Base-by-base conservation (phyloP, 306 rosid species). In the Neltuma alba region DNA sequence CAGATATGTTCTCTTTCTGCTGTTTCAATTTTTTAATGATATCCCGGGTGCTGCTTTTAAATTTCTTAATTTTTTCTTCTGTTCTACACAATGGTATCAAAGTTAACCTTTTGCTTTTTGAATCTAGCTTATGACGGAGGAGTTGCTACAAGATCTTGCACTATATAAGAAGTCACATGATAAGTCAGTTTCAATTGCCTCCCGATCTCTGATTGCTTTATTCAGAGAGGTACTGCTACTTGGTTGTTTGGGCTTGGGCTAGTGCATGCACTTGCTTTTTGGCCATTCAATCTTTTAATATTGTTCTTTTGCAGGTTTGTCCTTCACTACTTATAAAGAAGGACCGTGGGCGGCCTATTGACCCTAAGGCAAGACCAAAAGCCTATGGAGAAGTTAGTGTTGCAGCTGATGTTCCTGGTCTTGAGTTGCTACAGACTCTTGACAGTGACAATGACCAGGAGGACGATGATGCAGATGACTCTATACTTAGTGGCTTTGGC, bases 121-220 rank as follows among this genome's bases (percentile, higher is more conserved):
- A 47, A 79, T 81, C 74, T 75, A 92, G 97, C 82, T 94, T 79
- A 94, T 94, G 99, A 89, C 90, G 15, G 97, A 92, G 83, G 97
- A 94, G 61, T 84, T 89, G 81, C 89, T 94, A 79, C 97, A 91
- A 91, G 99, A 92, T 82, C 99, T 94, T 89, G 97, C 89, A 6
- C 77, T 94, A 41, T 92, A 94, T 81, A 94, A 94, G 93, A 94
- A 94, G 73, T 89, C 97, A 14, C 99, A 88, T 83, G 97, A 92
- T 87, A 94, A 94, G 86, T 92, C 92, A 76, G 88, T 94, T 81
- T 94, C 99, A 76, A 45, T 91, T 20, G 93, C 99, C 41, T 91
- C 99, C 42, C 93, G 97, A 60, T 91, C 99, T 76, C 89, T 94
- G 66, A 88, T 94, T 82, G 86, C 89, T 41, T 84, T 94, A 80